Base-by-base conservation (phyloP, 352 stramenopile genomes). In the Globisporangium orthogonon region DNA sequence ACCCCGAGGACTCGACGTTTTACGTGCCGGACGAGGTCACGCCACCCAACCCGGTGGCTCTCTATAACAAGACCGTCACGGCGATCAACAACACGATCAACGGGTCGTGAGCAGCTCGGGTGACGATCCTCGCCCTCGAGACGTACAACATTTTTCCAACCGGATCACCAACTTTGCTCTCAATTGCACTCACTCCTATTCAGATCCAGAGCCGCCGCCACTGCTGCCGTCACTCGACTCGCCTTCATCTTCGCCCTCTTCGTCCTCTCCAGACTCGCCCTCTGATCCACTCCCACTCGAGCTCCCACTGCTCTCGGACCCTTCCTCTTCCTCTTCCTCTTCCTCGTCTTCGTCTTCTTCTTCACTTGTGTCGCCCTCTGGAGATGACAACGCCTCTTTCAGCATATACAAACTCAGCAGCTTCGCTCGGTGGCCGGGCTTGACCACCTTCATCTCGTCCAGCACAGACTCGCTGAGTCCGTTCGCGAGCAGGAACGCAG, bases 1-100 rank as follows among this genome's bases (percentile, higher is more conserved):
- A 93, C 52, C 85, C 83, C 7, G 66, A 85, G 6, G 72, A 91
- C 66, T 80, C 53, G 39, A 93, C 81, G 30, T 92, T 95, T 53
- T 90, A 91, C 69, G 78, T 93, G 40, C 83, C 85, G 3, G 85
- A 93, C 51, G 83, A 92, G 70, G 78, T 93, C 60, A 90, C 82
- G 54, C 83, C 83, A 10, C 85, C 85, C 14, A 84, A 92, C 55
- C 83, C 83, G 29, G 78, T 76, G 17, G 63, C 49, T 35, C 61
- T 89, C 17, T 94, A 94, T 65, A 91, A 91, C 73, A 86, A 78
- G 46, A 89, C 81, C 2, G 71, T 89, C 47, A 51, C 68, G 44
- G 77, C 76, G 41, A 73, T 91, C 40, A 87, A 89, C 61, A 69
- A 58, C 33, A 84, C 76, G 43, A 45, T 80, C 14, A 72, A 63